These are phyloP conservation scores for Rhododendron ferrugineum DNA, from an alignment of 148 eudicot genomes.

Conservation along the genomic window DNA sequence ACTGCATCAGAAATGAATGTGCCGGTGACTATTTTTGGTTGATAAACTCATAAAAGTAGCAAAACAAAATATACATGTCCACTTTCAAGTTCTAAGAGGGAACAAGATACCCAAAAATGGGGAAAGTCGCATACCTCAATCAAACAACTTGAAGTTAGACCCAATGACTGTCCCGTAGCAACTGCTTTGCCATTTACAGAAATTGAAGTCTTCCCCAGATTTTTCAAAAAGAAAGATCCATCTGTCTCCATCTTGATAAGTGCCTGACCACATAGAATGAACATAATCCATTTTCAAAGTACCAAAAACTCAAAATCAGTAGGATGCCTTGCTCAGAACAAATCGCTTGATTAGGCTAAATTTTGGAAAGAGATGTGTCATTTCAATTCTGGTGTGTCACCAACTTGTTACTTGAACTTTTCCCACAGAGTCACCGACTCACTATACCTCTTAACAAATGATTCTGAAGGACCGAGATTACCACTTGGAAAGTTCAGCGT, in stretches of 20 bases:
- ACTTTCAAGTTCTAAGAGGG: not conserved
- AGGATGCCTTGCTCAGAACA: not conserved
- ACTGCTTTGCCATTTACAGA: conserved; percentile 51
- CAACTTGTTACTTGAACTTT: not conserved
- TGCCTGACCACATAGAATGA: conserved; percentile 41
- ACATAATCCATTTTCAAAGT: not conserved
- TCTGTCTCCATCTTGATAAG: conserved; percentile 68
- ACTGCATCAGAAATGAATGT: not conserved
- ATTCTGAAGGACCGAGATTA: not conserved
- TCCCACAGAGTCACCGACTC: not conserved
- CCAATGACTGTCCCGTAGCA: conserved; percentile 31
- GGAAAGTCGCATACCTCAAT: conserved; percentile 55
- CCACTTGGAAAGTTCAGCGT: not conserved
- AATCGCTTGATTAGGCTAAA: not conserved
- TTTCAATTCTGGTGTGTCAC: not conserved
- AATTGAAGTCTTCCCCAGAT: conserved; percentile 63
- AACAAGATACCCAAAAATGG: conserved; percentile 12
- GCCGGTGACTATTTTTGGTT: not conserved
- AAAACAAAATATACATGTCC: not conserved
- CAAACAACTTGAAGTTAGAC: conserved; percentile 57
- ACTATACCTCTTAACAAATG: not conserved
- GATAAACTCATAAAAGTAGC: not conserved
- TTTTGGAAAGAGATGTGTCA: not conserved
- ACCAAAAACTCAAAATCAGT: not conserved
- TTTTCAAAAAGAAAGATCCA: conserved; percentile 67